Conservation (phyloP, 2,329 filamentous ascomycete genomes). For the Ustilaginoidea virens region DNA sequence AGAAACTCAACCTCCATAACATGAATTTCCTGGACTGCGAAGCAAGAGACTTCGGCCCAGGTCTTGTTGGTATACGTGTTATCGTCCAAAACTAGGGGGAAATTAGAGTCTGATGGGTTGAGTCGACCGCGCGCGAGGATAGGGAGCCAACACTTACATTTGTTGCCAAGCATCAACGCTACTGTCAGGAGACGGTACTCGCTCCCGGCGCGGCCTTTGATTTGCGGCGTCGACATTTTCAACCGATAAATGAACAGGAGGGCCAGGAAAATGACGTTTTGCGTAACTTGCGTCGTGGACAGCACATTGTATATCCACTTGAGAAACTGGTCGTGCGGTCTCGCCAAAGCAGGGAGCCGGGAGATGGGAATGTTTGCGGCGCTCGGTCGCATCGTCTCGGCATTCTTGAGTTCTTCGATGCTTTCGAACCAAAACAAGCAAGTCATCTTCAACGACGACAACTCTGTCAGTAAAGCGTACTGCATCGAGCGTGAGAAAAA, state of each 20-base stretch:
- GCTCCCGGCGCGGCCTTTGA: slow-evolving; percentile 83
- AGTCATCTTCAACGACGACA: slow-evolving; percentile 48
- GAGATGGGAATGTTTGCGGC: slow-evolving; percentile 25
- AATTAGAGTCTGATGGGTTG: slow-evolving; percentile 8
- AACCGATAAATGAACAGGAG: slow-evolving; percentile 85
- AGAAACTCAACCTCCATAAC: slow-evolving; percentile 99
- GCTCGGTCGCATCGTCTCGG: slow-evolving; percentile 42
- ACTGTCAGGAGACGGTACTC: slow-evolving; percentile 88
- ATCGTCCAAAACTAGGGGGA: slow-evolving; percentile 66
- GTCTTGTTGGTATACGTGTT: slow-evolving; percentile 99
- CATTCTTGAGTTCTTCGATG: slow-evolving; percentile 59
- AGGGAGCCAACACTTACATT: slow-evolving; percentile 45
- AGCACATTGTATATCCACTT: slow-evolving; percentile 91
- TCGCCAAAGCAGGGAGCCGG: slow-evolving; percentile 53
- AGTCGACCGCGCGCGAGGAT: not conserved
- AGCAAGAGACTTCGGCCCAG: slow-evolving; percentile 94
- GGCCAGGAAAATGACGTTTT: slow-evolving; percentile 84
- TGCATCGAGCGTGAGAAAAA: not conserved
- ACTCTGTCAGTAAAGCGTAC: not conserved
- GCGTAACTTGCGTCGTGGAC: slow-evolving; percentile 87
- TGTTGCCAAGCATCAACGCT: slow-evolving; percentile 94
- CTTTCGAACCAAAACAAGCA: slow-evolving; percentile 97
- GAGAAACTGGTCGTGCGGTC: slow-evolving; percentile 64
- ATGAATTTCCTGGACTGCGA: slow-evolving; percentile 87
- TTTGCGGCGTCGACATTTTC: slow-evolving; percentile 76